Percentiles rank a stretch among this genome's conserved stretches.
Conservation (phyloP, 768 basidiomycete genomes). For the Glaciozyma martinii region DNA sequence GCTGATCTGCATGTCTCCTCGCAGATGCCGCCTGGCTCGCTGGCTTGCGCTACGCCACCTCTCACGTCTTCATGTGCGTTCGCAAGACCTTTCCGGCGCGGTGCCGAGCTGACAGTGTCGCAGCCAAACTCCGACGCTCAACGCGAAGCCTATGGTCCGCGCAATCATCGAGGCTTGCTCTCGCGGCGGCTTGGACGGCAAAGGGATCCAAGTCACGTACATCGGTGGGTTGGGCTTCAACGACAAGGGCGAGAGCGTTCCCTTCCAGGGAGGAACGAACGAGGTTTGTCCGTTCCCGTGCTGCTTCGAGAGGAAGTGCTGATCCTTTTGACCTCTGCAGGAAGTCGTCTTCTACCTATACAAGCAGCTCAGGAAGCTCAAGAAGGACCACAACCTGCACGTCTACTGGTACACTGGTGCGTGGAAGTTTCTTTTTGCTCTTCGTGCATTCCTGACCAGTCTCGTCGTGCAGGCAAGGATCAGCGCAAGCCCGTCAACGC, state of each 20-base stretch:
- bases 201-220: slow-evolving; percentile 51
- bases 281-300: slow-evolving; percentile 36
- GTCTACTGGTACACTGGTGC: slow-evolving; percentile 52
- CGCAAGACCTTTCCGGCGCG: too few species aligned
- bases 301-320: background rate
- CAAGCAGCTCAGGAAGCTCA: slow-evolving; percentile 45
- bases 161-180: slow-evolving; percentile 55
- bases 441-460: background rate
- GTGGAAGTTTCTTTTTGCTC: background rate
- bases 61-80: slow-evolving; percentile 55
- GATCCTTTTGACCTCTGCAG: background rate
- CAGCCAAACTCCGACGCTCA: slow-evolving; percentile 62
- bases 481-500: slow-evolving; percentile 59
- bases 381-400: slow-evolving; percentile 46
- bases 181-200: slow-evolving; percentile 39
- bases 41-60: slow-evolving; percentile 53
- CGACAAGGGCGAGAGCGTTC: slow-evolving; percentile 56
- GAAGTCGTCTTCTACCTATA: slow-evolving; percentile 57
- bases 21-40: slow-evolving; percentile 57
- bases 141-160: slow-evolving; percentile 55
- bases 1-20: background rate
- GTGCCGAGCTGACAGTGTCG: background rate
- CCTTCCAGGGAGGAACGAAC: slow-evolving; percentile 64
- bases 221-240: slow-evolving; percentile 46
- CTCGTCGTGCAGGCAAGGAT: slow-evolving; percentile 46